A percentile compares a stretch with the other conserved stretches of the same genome.
These are phyloP conservation scores for Oehlia diaphana DNA, from an alignment of 192 early-diverging fungal genomes.

Conservation along the genomic window DNA sequence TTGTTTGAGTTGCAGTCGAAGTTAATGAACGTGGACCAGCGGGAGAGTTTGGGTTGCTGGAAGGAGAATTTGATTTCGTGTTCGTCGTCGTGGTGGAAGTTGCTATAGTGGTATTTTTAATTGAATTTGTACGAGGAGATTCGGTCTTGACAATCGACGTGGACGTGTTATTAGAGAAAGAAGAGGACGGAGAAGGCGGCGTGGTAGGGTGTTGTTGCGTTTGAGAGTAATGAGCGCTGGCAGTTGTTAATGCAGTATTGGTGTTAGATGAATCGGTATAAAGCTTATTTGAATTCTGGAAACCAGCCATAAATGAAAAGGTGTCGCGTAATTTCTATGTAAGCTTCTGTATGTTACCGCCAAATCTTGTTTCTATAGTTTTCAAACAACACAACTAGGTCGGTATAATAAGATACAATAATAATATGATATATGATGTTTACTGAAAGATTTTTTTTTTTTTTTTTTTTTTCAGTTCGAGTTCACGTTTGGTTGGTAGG, in stretches of 20 bases:
- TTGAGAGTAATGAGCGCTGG: constrained; percentile 20
- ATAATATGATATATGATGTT: no score
- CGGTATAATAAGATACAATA: not conserved
- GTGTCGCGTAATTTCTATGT: constrained; percentile 3
- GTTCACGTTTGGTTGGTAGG: not conserved
- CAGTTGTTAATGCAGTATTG: constrained; percentile 27
- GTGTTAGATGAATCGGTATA: constrained; percentile 28
- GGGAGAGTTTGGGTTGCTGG: constrained; percentile 23
- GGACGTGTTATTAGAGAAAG: constrained; percentile 10
- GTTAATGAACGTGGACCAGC: constrained; percentile 26
- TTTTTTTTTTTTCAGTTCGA: not conserved
- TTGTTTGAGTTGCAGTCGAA: not conserved
- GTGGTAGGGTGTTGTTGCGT: constrained; percentile 3
- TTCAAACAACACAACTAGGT: not conserved
- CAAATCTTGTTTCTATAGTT: constrained; percentile 23
- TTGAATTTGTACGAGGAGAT: constrained; percentile 2
- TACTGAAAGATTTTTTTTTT: not conserved
- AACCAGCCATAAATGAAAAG: constrained; percentile 28
- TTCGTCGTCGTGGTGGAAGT: constrained; percentile 11
- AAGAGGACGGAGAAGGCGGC: constrained; percentile 27
- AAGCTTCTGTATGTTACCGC: constrained; percentile 29
- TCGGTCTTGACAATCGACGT: constrained; percentile 4
- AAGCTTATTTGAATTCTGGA: constrained; percentile 29
- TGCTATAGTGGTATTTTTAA: not conserved
- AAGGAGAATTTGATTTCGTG: constrained; percentile 1